These are phyloP conservation scores for Globisporangium solare DNA, from an alignment of 352 stramenopile genomes.

Conservation along the genomic window DNA sequence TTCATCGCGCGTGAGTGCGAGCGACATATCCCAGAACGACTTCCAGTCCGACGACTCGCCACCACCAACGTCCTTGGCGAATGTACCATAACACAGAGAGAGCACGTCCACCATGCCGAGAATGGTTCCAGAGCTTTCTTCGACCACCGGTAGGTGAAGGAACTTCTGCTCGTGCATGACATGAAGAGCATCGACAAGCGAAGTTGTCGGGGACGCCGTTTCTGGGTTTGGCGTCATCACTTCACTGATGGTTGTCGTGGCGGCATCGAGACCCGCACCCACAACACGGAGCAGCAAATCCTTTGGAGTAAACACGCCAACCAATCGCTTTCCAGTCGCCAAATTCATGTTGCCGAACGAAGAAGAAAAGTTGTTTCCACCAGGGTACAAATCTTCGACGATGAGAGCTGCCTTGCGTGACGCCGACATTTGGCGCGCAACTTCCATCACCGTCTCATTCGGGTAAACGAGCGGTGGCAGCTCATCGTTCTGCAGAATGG, in stretches of 20 bases:
- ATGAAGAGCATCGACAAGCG: conserved; percentile 95
- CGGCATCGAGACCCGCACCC: conserved; percentile 87
- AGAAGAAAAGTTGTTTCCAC: conserved; percentile 13
- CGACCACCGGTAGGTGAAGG: conserved; percentile 95
- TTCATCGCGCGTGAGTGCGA: conserved; percentile 70
- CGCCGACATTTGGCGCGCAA: conserved; percentile 81
- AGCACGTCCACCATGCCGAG: conserved; percentile 84
- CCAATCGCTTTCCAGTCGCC: conserved; percentile 67
- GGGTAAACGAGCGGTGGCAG: conserved; percentile 73
- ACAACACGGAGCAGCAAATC: conserved; percentile 95
- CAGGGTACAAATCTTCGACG: conserved; percentile 57
- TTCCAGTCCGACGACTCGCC: conserved; percentile 75
- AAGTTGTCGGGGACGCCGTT: conserved; percentile 88
- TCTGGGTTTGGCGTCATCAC: conserved; percentile 98
- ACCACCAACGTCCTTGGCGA: conserved; percentile 61
- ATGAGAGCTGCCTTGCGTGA: conserved; percentile 79
- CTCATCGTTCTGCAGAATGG: conserved; percentile 74
- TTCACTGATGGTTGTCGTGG: conserved; percentile 85
- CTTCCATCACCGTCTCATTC: conserved; percentile 80
- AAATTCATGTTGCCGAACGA: conserved; percentile 21
- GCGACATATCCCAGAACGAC: conserved; percentile 86
- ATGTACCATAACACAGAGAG: conserved; percentile 86
- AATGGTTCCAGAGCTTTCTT: conserved; percentile 68
- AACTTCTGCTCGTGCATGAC: conserved; percentile 98
- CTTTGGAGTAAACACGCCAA: conserved; percentile 98